phyloP scores from a whole-genome alignment of 1,284 basidiomycete species.

The Ustilago crameri region DNA sequence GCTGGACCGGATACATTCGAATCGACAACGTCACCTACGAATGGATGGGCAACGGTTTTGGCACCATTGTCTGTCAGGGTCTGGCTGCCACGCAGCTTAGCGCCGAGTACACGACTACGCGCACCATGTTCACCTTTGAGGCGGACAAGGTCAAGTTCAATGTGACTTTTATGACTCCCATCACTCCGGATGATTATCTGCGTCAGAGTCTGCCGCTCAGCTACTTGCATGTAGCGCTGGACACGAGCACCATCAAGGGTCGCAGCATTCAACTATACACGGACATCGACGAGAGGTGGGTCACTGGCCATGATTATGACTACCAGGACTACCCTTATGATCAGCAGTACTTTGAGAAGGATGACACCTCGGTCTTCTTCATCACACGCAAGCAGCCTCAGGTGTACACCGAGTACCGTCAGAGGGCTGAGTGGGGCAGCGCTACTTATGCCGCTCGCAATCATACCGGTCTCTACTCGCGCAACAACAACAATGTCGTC shows the following conservation, averaged over 20 bases:
- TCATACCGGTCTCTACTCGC: slow-evolving; percentile 49
- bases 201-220: slow-evolving; percentile 64
- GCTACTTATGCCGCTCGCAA: slow-evolving; percentile 58
- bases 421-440: slow-evolving; percentile 66
- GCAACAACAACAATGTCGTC: slow-evolving; percentile 65
- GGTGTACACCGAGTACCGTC: slow-evolving; percentile 61
- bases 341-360: slow-evolving; percentile 45
- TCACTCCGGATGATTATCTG: slow-evolving; percentile 61
- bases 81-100: slow-evolving; percentile 57
- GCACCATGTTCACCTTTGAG: slow-evolving; percentile 62
- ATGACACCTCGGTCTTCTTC: slow-evolving; percentile 54
- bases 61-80: slow-evolving; percentile 54
- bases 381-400: slow-evolving; percentile 56
- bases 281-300: slow-evolving; percentile 63
- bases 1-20: slow-evolving; percentile 60
- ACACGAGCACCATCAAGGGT: slow-evolving; percentile 38
- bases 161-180: slow-evolving; percentile 64
- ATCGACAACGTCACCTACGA: slow-evolving; percentile 60
- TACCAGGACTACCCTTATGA: slow-evolving; percentile 56
- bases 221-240: slow-evolving; percentile 63
- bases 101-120: slow-evolving; percentile 62
- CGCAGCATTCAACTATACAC: slow-evolving; percentile 57
- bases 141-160: slow-evolving; percentile 61
- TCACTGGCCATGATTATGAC: slow-evolving; percentile 64
- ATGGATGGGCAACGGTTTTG: slow-evolving; percentile 65